Conservation (phyloP, 768 basidiomycete species). For the Leccinum fibrillosum region DNA sequence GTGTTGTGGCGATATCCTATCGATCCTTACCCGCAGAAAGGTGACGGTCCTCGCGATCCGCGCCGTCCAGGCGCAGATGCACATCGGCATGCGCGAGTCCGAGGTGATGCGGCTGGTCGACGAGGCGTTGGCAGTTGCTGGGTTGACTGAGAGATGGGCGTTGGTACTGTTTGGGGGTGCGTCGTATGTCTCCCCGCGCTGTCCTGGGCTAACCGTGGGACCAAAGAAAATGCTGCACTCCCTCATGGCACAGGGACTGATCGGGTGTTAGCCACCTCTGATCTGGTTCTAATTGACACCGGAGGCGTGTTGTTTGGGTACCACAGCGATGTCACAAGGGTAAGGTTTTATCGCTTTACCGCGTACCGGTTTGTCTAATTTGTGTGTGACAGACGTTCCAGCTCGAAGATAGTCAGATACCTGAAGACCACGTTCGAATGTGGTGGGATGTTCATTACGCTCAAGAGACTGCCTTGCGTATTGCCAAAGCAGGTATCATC, state of each 20-base stretch:
- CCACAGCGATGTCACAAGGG: constrained; percentile 74
- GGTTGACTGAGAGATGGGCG: constrained; percentile 55
- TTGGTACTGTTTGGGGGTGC: constrained; percentile 78
- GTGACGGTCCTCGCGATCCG: constrained; percentile 77
- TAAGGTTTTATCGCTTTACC: constrained; percentile 31
- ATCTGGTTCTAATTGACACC: constrained; percentile 75
- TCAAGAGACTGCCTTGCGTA: constrained; percentile 51
- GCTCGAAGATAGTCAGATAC: constrained; percentile 53
- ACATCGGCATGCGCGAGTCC: constrained; percentile 75
- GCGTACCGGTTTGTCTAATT: background rate
- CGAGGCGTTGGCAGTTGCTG: constrained; percentile 52
- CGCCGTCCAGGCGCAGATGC: constrained; percentile 54
- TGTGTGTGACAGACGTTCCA: constrained; percentile 53
- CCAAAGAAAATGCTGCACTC: constrained; percentile 76
- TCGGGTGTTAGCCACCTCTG: constrained; percentile 47
- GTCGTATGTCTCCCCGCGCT: constrained; percentile 14
- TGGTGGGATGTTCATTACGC: constrained; percentile 69
- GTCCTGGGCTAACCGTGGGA: constrained; percentile 1
- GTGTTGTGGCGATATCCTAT: background rate
- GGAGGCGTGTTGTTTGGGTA: constrained; percentile 74
- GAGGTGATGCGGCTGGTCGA: constrained; percentile 58
- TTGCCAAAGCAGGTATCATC: constrained; percentile 45
- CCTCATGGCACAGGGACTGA: constrained; percentile 83
- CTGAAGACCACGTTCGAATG: constrained; percentile 46
- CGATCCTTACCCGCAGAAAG: constrained; percentile 36